A percentile compares a stretch with the other conserved stretches of the same genome.
Conservation (phyloP, 352 stramenopile species). For the Phytopythium litorale region DNA sequence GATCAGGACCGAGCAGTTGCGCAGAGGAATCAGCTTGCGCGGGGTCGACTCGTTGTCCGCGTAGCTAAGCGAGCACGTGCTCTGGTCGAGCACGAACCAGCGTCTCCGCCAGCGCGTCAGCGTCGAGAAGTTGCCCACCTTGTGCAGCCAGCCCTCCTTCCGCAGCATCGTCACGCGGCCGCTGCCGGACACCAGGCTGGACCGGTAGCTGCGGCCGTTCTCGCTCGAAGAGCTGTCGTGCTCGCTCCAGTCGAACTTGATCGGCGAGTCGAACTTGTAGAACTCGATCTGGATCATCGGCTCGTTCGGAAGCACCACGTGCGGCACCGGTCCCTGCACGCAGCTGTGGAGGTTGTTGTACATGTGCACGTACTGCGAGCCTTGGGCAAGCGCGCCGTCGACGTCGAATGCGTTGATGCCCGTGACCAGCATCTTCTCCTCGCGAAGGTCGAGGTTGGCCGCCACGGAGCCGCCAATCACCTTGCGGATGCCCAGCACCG, state of each 20-base stretch:
- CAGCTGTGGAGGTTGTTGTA: slow-evolving; percentile 79
- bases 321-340: slow-evolving; percentile 62
- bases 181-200: slow-evolving; percentile 25
- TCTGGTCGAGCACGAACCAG: slow-evolving; percentile 82
- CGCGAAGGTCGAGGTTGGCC: slow-evolving; percentile 16
- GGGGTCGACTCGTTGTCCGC: slow-evolving; percentile 60
- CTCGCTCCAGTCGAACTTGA: slow-evolving; percentile 77
- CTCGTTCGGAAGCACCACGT: slow-evolving; percentile 62
- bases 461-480: slow-evolving; percentile 27
- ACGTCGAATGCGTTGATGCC: slow-evolving; percentile 84
- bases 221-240: slow-evolving; percentile 8
- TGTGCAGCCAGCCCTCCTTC: slow-evolving; percentile 84
- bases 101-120: slow-evolving; percentile 71
- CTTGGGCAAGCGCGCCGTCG: slow-evolving; percentile 59
- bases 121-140: slow-evolving; percentile 66
- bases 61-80: slow-evolving; percentile 76
- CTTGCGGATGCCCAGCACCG: slow-evolving; percentile 70
- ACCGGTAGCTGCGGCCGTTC: slow-evolving; percentile 7
- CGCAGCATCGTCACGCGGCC: slow-evolving; percentile 53
- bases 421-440: slow-evolving; percentile 78
- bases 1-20: slow-evolving; percentile 60
- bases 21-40: slow-evolving; percentile 70
- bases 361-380: slow-evolving; percentile 74
- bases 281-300: slow-evolving; percentile 75
- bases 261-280: slow-evolving; percentile 44